Percentiles rank a stretch among this genome's conserved stretches.
Conservation (phyloP, 1,284 basidiomycete genomes). For the Heterobasidion annosum region DNA sequence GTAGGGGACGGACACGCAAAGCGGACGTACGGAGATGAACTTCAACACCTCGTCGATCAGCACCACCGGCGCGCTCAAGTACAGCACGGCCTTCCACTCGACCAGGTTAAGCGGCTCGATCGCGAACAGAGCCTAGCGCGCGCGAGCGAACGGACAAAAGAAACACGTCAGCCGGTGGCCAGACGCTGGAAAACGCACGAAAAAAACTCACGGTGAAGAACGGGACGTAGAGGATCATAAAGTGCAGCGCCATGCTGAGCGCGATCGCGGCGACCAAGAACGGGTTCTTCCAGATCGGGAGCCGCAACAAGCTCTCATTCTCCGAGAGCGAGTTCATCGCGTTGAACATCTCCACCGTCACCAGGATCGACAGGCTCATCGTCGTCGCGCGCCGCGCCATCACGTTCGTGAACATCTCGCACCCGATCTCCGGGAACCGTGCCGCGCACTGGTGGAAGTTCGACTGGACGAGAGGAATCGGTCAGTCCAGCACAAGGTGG, state of each 20-base stretch:
- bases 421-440: constrained; percentile 84
- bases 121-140: constrained; percentile 69
- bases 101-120: constrained; percentile 86
- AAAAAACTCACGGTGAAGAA: constrained; percentile 73
- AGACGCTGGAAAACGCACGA: constrained; percentile 1
- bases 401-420: constrained; percentile 86
- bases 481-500: neutral
- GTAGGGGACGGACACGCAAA: neutral
- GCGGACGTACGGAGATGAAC: constrained; percentile 53
- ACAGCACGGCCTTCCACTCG: constrained; percentile 95
- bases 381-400: constrained; percentile 88
- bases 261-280: constrained; percentile 86
- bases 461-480: constrained; percentile 40
- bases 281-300: constrained; percentile 91
- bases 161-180: constrained; percentile 3
- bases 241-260: constrained; percentile 87
- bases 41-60: constrained; percentile 90
- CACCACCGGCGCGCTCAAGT: constrained; percentile 83
- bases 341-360: constrained; percentile 98
- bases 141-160: neutral
- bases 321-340: constrained; percentile 99
- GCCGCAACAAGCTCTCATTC: constrained; percentile 84
- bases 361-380: constrained; percentile 90
- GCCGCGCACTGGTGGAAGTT: constrained; percentile 88
- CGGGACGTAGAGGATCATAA: constrained; percentile 92